Conservation (phyloP, 108 stramenopile species). For the Licmophora abbreviata region DNA sequence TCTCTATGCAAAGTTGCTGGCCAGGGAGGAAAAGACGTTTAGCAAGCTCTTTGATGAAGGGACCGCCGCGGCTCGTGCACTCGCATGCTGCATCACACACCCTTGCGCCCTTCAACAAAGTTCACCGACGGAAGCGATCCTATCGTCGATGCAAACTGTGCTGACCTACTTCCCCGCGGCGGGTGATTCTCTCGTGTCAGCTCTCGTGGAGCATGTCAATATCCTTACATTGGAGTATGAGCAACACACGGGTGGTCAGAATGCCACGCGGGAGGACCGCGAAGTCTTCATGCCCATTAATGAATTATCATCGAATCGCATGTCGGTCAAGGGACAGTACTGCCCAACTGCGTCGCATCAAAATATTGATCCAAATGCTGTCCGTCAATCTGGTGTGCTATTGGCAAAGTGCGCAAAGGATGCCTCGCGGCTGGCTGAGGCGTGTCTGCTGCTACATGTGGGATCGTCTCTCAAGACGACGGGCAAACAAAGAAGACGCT, state of each 20-base stretch:
- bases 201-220: constrained; percentile 51
- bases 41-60: constrained; percentile 13
- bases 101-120: constrained; percentile 11
- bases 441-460: constrained; percentile 52
- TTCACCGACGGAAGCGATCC: constrained; percentile 17
- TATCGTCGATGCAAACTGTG: constrained; percentile 42
- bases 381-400: constrained; percentile 39
- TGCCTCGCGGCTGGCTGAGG: constrained; percentile 23
- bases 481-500: constrained; percentile 22
- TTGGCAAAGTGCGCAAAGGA: constrained; percentile 10
- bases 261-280: constrained; percentile 24
- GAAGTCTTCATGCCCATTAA: constrained; percentile 23
- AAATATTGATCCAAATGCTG: constrained; percentile 29
- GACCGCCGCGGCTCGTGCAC: constrained; percentile 27
- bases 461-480: constrained; percentile 23
- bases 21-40: constrained; percentile 25
- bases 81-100: constrained; percentile 54
- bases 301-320: constrained; percentile 14
- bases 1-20: constrained; percentile 34
- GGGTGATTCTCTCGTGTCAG: constrained; percentile 30
- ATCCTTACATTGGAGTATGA: constrained; percentile 26
- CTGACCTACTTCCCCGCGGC: constrained; percentile 36
- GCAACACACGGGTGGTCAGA: constrained; percentile 14
- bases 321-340: constrained; percentile 18
- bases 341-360: constrained; percentile 22